A percentile compares a stretch with the other conserved stretches of the same genome.
These are phyloP conservation scores for Penicillium longicatenatum DNA, from an alignment of 495 filamentous ascomycete genomes.

Conservation along the genomic window DNA sequence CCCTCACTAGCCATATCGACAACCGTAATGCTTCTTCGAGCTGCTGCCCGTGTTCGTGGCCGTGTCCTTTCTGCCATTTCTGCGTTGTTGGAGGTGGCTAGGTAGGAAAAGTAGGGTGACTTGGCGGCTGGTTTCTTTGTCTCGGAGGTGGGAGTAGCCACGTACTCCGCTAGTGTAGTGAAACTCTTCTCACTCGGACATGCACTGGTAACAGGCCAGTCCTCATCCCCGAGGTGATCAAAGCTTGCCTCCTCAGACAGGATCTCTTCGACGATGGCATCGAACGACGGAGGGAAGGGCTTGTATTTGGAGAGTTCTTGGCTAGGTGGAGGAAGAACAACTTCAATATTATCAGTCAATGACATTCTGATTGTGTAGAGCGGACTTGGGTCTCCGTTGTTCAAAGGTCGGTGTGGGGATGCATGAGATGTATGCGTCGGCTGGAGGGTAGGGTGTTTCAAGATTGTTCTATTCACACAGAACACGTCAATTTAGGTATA, in stretches of 20 bases:
- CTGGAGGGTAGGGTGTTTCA: neutral
- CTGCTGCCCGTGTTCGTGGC: neutral
- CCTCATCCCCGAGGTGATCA: constrained; percentile 20
- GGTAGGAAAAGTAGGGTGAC: neutral
- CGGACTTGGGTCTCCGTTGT: neutral
- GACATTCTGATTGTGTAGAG: constrained; percentile 9
- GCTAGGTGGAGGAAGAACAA: constrained; percentile 25
- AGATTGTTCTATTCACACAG: neutral
- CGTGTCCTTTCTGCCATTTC: neutral
- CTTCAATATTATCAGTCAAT: constrained; percentile 9
- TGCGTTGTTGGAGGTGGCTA: neutral
- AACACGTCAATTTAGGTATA: neutral
- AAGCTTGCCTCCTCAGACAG: constrained; percentile 28
- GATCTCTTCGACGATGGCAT: constrained; percentile 25
- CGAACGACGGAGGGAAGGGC: constrained; percentile 19
- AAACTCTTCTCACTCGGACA: neutral
- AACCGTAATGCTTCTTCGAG: neutral
- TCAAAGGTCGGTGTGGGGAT: neutral
- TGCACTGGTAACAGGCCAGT: constrained; percentile 2
- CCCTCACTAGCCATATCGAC: constrained; percentile 13
- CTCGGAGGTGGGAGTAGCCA: neutral
- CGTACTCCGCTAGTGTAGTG: neutral
- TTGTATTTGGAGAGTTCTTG: constrained; percentile 23
- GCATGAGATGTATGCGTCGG: neutral
- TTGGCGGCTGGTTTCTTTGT: neutral